Evolutionary conservation across 257 asterid genomes (phyloP), one percentile per base, ranked within the genome.

Genomic region (Solanum habrochaites): DNA sequence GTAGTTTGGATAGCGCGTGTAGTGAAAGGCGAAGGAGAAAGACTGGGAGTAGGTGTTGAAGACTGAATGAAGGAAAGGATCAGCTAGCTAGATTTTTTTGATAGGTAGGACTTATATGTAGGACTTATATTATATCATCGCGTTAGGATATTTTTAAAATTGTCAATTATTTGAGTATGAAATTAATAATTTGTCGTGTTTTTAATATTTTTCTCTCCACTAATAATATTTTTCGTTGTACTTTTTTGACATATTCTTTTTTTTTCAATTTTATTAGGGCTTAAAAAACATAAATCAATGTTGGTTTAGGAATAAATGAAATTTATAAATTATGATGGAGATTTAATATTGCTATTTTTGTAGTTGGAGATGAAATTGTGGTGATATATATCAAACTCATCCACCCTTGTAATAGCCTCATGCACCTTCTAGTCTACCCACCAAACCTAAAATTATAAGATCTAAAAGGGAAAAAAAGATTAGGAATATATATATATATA

Each of bases 41-140:
- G 37, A 27, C 0, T 43, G 40, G 83, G 40, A 25, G 39, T 77
- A 25, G 64, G 83, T n/a, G 52, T 39, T 27, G 66, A 45, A 25
- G 64, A 25, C 42, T 45, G 66, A 25, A 78, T 1, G 66, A 78
- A 47, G 85, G 66, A 80, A 80, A 80, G 69, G 43, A 49, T 81
- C 85, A 49, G 69, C 85, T 69, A 49, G 85, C 85, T 81, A 81
- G 85, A 81, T 47, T 81, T 81, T 81, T 49, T 69, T 81, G 31
- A 18, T 29, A 47, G 18, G 4, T 3, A 56, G 11, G 1, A 18
- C 20, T 56, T 56, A 56, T 56, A 23, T n/a, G n/a, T n/a, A n/a
- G n/a, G n/a, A n/a, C n/a, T 56, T 52, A 52, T 39, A 39, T 14
- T 4, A 16, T 18, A 56, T 56, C 2, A 20, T 18, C 25, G 20